These are phyloP conservation scores for Mallotus japonicus DNA, from an alignment of 441 rosid genomes.

Conservation along the genomic window DNA sequence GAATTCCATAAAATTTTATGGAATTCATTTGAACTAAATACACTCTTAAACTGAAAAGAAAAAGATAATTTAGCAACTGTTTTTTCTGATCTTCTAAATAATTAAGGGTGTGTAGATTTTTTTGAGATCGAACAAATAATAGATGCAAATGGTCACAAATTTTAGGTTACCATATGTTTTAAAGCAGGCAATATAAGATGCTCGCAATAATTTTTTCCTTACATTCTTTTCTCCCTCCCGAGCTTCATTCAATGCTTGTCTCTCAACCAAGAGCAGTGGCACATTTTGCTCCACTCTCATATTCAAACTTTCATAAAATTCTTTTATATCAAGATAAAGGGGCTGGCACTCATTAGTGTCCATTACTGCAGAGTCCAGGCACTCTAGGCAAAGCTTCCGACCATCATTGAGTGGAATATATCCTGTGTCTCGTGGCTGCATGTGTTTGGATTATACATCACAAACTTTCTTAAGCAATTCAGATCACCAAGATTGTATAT, in stretches of 20 bases:
- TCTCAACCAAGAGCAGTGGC: slow-evolving; percentile 88
- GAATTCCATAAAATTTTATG: too few species aligned
- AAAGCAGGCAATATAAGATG: neutral
- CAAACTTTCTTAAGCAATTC: slow-evolving; percentile 1
- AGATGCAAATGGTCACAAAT: too few species aligned
- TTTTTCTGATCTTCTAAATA: neutral
- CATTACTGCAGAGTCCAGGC: slow-evolving; percentile 92
- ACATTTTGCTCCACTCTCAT: slow-evolving; percentile 88
- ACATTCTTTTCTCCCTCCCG: slow-evolving; percentile 90
- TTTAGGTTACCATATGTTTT: neutral
- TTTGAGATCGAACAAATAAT: neutral
- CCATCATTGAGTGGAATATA: slow-evolving; percentile 85
- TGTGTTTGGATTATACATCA: slow-evolving; percentile 20
- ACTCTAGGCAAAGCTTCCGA: slow-evolving; percentile 87
- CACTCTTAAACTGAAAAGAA: neutral
- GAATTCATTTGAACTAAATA: too few species aligned
- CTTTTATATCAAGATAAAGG: slow-evolving; percentile 77
- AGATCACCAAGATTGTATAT: neutral
- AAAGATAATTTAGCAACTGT: neutral
- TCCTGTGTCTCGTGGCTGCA: slow-evolving; percentile 66
- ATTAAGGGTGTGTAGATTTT: neutral
- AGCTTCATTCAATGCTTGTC: slow-evolving; percentile 92
- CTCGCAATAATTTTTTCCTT: slow-evolving; percentile 32
- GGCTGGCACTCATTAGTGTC: slow-evolving; percentile 87
- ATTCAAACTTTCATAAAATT: slow-evolving; percentile 80